Evolutionary conservation across 139 green algal genomes (phyloP), one percentile per base, ranked within the genome.

Genomic region (Picochlorum sp.): DNA sequence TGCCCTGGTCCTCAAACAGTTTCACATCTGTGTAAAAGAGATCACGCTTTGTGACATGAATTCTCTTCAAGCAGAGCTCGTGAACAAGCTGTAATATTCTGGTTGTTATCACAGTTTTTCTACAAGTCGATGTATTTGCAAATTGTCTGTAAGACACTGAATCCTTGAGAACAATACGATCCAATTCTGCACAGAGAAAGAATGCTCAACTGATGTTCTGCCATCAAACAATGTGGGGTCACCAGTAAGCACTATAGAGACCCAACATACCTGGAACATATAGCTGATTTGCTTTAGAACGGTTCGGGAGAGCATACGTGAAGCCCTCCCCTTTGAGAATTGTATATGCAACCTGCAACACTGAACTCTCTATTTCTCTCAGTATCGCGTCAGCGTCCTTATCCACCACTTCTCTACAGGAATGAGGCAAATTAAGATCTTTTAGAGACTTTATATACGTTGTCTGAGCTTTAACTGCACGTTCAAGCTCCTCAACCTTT

Each of bases 11-110:
- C 78, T 90, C 81, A 73, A 97, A 97, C 20, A 97, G 85, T 80
- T 97, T 97, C 37, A 97, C 91, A 58, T 97, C 92, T 10, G 92
- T 97, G 84, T 98, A 98, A 78, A 97, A 98, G 8, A 98, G 78
- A 60, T 80, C 70, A 60, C 74, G 63, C 63, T 80, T 78, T 52
- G 70, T 78, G 3, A 78, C 69, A 51, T 75, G 63, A 67, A 74
- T 78, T 58, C 70, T 58, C 63, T 78, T 78, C 47, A 56, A 63
- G 71, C 81, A 89, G 31, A 93, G 73, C 66, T 89, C 78, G 60
- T 88, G 75, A 18, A 74, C 60, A 41, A 96, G 84, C 52, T 88
- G 77, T 65, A 97, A 70, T 38, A 97, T 91, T 63, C 90, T 83
- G 0, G 89, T 88, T 34, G 85, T 95, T 76, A 96, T 85, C 57